Percentiles rank a stretch among this genome's conserved stretches.
phyloP scores from a whole-genome alignment of 139 green algal species.

The Trebouxia sp. region DNA sequence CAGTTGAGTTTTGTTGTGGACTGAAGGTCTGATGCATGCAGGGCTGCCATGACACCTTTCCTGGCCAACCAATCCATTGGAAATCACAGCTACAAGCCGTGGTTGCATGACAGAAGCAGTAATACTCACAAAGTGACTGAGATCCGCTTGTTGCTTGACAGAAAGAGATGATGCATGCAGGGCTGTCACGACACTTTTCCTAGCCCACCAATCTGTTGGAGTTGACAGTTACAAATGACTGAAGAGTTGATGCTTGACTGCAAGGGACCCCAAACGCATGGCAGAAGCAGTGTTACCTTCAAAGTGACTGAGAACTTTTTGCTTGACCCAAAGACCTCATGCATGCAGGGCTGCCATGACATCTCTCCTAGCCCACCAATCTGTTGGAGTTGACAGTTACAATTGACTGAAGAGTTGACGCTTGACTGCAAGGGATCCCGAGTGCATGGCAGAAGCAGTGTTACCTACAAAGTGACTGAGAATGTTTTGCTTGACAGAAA shows the following conservation, averaged over 20 bases:
- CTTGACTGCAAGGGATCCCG: too few species aligned
- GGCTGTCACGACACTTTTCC: background rate
- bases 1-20: too few species aligned
- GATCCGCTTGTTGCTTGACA: too few species aligned
- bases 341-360: background rate
- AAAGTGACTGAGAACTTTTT: too few species aligned
- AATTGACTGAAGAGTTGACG: too few species aligned
- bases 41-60: background rate
- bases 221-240: slow-evolving; percentile 7
- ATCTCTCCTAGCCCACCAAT: slow-evolving; percentile 11
- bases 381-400: slow-evolving; percentile 15
- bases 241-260: too few species aligned
- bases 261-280: too few species aligned
- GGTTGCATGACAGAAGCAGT: too few species aligned
- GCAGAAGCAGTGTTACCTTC: too few species aligned
- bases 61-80: background rate
- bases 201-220: background rate
- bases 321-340: background rate
- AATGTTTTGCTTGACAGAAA: too few species aligned
- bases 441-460: background rate
- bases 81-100: background rate
- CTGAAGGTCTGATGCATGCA: background rate
- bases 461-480: background rate
- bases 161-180: background rate
- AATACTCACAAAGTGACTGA: too few species aligned